A percentile compares a stretch with the other conserved stretches of the same genome.
Evolutionary conservation across 208 protist genomes (phyloP).

Genomic region (Naegleria gruberi): DNA sequence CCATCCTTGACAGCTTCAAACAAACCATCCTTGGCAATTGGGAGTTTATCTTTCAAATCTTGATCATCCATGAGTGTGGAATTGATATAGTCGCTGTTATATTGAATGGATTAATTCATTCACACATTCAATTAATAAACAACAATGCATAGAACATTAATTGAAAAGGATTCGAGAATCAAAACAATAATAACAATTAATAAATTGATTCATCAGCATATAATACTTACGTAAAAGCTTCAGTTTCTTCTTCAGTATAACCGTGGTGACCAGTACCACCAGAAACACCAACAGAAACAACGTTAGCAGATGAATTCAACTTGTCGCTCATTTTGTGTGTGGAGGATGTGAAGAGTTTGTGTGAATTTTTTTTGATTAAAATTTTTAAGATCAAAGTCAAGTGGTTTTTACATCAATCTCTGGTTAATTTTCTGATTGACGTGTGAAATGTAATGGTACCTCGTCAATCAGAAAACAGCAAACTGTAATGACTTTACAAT

Average conservation of each 20-base stretch:
- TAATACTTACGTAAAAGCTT: constrained; percentile 16
- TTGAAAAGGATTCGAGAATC: too few species aligned
- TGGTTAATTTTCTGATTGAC: too few species aligned
- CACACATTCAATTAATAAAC: too few species aligned
- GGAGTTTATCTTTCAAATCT: constrained; percentile 36
- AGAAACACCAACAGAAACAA: not conserved
- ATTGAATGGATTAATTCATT: too few species aligned
- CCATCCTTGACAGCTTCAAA: constrained; percentile 33
- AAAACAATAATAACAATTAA: too few species aligned
- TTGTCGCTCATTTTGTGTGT: not conserved
- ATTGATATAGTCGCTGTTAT: constrained; percentile 55
- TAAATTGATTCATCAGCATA: too few species aligned
- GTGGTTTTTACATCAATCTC: too few species aligned
- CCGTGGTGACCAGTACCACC: constrained; percentile 34
- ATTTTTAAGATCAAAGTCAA: not conserved
- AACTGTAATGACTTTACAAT: too few species aligned
- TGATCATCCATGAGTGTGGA: constrained; percentile 41
- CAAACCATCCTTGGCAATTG: constrained; percentile 8
- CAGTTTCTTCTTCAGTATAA: constrained; percentile 53
- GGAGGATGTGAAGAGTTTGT: not conserved
- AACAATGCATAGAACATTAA: too few species aligned
- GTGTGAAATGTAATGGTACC: too few species aligned
- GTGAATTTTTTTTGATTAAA: not conserved
- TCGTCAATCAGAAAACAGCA: too few species aligned
- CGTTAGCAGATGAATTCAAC: not conserved